These are phyloP conservation scores for Leptographium procerum DNA, from an alignment of 2,329 filamentous ascomycete genomes.

Conservation along the genomic window DNA sequence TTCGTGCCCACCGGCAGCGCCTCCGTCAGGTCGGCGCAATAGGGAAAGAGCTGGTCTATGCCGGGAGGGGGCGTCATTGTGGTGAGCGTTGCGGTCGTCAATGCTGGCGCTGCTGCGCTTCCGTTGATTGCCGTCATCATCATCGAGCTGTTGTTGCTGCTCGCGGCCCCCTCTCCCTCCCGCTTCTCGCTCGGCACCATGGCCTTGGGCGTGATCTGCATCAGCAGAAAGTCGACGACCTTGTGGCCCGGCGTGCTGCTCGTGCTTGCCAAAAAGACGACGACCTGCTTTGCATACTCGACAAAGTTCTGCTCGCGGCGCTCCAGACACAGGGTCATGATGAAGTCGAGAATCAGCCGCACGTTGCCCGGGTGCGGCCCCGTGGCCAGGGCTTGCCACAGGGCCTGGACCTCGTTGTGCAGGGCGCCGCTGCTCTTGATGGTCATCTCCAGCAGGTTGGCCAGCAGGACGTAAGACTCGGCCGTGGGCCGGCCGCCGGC, in stretches of 20 bases:
- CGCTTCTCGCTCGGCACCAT: slow-evolving; percentile 89
- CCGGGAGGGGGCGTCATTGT: neutral
- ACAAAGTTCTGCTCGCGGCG: slow-evolving; percentile 96
- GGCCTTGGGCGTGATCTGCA: slow-evolving; percentile 87
- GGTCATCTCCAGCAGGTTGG: slow-evolving; percentile 92
- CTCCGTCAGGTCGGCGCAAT: slow-evolving; percentile 74
- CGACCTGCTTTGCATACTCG: slow-evolving; percentile 94
- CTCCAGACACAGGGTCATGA: slow-evolving; percentile 87
- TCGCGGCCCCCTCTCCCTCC: slow-evolving; percentile 22
- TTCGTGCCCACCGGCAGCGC: slow-evolving; percentile 82
- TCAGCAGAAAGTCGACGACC: slow-evolving; percentile 83
- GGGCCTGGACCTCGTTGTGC: slow-evolving; percentile 91
- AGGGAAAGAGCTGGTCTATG: slow-evolving; percentile 46
- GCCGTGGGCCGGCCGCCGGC: slow-evolving; percentile 84
- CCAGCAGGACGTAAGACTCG: slow-evolving; percentile 85
- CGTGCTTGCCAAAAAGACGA: slow-evolving; percentile 86
- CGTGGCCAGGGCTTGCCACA: slow-evolving; percentile 93
- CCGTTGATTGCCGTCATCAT: neutral
- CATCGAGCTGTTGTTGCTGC: neutral
- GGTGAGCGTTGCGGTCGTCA: neutral
- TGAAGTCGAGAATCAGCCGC: slow-evolving; percentile 87
- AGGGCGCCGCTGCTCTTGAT: slow-evolving; percentile 79
- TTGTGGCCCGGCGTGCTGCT: slow-evolving; percentile 65
- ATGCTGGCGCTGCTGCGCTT: neutral
- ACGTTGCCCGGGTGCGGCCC: slow-evolving; percentile 91